These are phyloP conservation scores for Yamadazyma diospyri DNA, from an alignment of 1,139 yeast species.

Conservation along the genomic window DNA sequence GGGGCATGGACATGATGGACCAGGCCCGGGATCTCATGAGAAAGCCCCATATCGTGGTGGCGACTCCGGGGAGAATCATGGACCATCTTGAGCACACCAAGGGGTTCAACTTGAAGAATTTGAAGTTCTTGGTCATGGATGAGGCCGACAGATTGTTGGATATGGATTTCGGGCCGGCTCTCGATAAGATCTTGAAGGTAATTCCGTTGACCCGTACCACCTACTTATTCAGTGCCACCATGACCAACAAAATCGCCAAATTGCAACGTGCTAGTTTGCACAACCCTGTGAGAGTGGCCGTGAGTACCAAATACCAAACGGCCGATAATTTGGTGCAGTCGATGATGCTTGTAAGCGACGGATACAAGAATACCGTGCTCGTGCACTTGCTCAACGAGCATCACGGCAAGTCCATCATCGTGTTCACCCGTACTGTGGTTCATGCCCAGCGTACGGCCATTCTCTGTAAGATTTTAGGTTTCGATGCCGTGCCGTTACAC, in stretches of 20 bases:
- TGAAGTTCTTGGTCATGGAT: slow-evolving; percentile 88
- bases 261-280: slow-evolving; percentile 87
- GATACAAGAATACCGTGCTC: slow-evolving; percentile 83
- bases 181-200: slow-evolving; percentile 78
- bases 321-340: slow-evolving; percentile 90
- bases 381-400: slow-evolving; percentile 79
- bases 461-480: slow-evolving; percentile 76
- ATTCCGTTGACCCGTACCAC: slow-evolving; percentile 88
- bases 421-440: slow-evolving; percentile 92
- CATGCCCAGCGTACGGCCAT: slow-evolving; percentile 90
- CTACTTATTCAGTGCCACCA: slow-evolving; percentile 90
- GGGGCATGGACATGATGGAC: slow-evolving; percentile 99
- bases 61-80: slow-evolving; percentile 77
- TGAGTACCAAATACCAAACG: slow-evolving; percentile 83
- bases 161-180: slow-evolving; percentile 94
- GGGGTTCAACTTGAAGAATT: slow-evolving; percentile 78
- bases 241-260: slow-evolving; percentile 93
- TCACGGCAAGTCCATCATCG: slow-evolving; percentile 82
- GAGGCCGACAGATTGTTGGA: slow-evolving; percentile 95
- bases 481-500: slow-evolving; percentile 87
- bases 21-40: slow-evolving; percentile 92
- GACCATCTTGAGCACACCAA: slow-evolving; percentile 95
- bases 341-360: slow-evolving; percentile 89
- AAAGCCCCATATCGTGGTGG: slow-evolving; percentile 91
- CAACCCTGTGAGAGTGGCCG: slow-evolving; percentile 90